phyloP scores from a whole-genome alignment of 805 yeast genomes.

The Naumovozyma baii region DNA sequence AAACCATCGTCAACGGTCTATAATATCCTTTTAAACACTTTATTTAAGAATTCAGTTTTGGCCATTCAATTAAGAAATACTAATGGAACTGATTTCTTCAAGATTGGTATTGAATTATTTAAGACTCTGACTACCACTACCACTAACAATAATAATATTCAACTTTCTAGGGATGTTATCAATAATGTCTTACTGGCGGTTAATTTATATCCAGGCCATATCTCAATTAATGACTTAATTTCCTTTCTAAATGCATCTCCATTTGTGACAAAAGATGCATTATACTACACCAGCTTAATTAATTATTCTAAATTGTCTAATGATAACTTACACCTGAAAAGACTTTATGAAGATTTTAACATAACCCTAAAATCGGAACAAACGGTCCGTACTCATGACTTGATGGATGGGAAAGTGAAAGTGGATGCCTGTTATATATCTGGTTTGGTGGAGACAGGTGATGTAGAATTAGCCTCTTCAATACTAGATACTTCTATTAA shows the following conservation, averaged over 20 bases:
- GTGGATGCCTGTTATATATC: constrained; percentile 46
- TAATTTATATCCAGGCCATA: constrained; percentile 31
- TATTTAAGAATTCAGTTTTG: constrained; percentile 41
- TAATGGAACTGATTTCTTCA: constrained; percentile 40
- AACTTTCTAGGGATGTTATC: constrained; percentile 34
- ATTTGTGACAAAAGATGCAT: constrained; percentile 19
- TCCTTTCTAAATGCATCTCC: constrained; percentile 29
- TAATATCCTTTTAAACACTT: constrained; percentile 39
- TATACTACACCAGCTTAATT: constrained; percentile 34
- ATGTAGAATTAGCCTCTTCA: constrained; percentile 42
- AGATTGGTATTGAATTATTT: constrained; percentile 41
- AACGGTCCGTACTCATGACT: constrained; percentile 2
- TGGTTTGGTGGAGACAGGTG: constrained; percentile 42
- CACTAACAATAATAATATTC: constrained; percentile 26
- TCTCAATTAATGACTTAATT: constrained; percentile 3
- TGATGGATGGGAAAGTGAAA: constrained; percentile 34
- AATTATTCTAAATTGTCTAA: constrained; percentile 33
- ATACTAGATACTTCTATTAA: constrained; percentile 47
- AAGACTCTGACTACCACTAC: constrained; percentile 28
- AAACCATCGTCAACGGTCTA: constrained; percentile 52
- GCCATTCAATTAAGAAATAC: constrained; percentile 32
- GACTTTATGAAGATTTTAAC: constrained; percentile 34
- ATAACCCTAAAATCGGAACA: constrained; percentile 6
- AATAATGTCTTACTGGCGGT: constrained; percentile 41
- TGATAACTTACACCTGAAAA: constrained; percentile 32